Base-by-base conservation (phyloP, 257 asterid genomes). In the Coffea eugenioides region DNA sequence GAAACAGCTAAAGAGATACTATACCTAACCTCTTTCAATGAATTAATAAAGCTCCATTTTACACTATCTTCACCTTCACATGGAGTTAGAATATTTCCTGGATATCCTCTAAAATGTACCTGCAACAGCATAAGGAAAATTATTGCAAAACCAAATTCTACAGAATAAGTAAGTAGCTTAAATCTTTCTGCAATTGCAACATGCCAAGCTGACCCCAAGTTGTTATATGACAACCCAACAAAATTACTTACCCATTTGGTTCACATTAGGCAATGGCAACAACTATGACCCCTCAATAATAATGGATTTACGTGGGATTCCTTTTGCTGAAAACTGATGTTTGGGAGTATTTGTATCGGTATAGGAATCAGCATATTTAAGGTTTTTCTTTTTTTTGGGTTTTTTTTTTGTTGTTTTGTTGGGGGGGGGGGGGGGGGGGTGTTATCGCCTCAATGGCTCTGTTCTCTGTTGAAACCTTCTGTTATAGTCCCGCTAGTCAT, bases 61-160 rank as follows among this genome's bases (percentile, higher is more conserved):
- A 91, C 93, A 86, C 90, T 88, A 80, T 96, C 99, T 92, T 96
- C 99, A 62, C 94, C 92, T 82, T 94, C 98, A 88, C 97, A 96
- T 18, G 99, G 97, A 79, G 90, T 89, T 89, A 94, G 88, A 72
- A 89, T 46, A 79, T 87, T 87, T 83, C 85, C 92, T 8, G 99
- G 99, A 85, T 91, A 96, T 77, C 97, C 98, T 86, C 99, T 92
- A 80, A 96, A 96, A 90, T 96, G 98, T 82, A 92, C 90, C 99
- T 95, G 93, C 87, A 87, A 54, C 75, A 78, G 75, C 67, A 82
- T 78, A 57, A n/a, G 59, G 13, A 9, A 45, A 81, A 49, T 36
- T 36, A 73, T 48, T 80, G 69, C 68, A 54, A 74, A 56, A 41
- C 46, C 39, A 9, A 68, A 84, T 49, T 64, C 46, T 43, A 75